These are phyloP conservation scores for Funneliformis caledonium DNA, from an alignment of 371 early-diverging fungal species.

Conservation along the genomic window DNA sequence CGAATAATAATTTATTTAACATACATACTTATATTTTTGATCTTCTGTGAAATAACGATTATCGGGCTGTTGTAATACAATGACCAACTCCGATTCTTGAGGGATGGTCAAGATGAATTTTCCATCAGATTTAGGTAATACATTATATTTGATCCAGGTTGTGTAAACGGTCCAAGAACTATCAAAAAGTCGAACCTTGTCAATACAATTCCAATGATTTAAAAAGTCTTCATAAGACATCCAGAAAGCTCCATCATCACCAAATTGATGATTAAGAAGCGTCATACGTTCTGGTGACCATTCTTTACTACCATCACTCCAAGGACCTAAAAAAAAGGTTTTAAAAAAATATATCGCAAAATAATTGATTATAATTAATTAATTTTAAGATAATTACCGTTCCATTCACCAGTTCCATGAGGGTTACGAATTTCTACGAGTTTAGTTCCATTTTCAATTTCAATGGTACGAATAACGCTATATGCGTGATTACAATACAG, in stretches of 20 bases:
- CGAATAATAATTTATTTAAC: neutral
- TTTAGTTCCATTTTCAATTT: slow-evolving; percentile 37
- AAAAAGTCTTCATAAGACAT: slow-evolving; percentile 53
- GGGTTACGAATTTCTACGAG: slow-evolving; percentile 46
- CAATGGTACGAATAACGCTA: slow-evolving; percentile 47
- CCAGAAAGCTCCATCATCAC: slow-evolving; percentile 55
- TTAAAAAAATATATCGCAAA: too few species aligned
- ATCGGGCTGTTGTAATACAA: slow-evolving; percentile 47
- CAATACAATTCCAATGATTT: slow-evolving; percentile 46
- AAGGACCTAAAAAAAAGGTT: slow-evolving; percentile 29
- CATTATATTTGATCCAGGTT: slow-evolving; percentile 49
- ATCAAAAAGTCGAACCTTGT: slow-evolving; percentile 50
- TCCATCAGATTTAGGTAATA: slow-evolving; percentile 46
- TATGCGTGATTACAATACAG: slow-evolving; percentile 51
- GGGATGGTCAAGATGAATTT: slow-evolving; percentile 42
- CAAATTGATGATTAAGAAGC: slow-evolving; percentile 45
- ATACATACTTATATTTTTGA: slow-evolving; percentile 34
- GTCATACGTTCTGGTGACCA: slow-evolving; percentile 49
- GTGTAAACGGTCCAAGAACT: slow-evolving; percentile 46
- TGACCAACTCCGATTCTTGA: slow-evolving; percentile 40
- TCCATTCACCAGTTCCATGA: slow-evolving; percentile 47
- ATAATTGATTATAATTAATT: neutral
- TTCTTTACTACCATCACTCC: slow-evolving; percentile 43
- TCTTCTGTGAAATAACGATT: slow-evolving; percentile 45
- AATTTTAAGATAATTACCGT: slow-evolving; percentile 29